phyloP scores from a whole-genome alignment of 768 basidiomycete species.

The Termitomyces sp. region DNA sequence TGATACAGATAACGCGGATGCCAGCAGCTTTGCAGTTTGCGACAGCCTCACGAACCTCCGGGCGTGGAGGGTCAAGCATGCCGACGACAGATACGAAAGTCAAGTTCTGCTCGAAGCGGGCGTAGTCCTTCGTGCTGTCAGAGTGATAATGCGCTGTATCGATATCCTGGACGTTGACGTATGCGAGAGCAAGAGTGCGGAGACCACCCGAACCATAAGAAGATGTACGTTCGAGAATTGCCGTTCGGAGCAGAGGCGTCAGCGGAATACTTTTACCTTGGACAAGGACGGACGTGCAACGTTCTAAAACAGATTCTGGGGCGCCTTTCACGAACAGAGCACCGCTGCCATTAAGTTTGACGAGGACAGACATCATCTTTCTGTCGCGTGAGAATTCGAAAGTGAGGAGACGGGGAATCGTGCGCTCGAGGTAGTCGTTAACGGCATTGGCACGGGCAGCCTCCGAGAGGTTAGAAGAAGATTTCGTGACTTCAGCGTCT shows the following conservation, averaged over 20 bases:
- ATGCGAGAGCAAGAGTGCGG: conserved; percentile 89
- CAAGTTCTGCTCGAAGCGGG: conserved; percentile 85
- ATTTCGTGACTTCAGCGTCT: conserved; percentile 50
- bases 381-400: conserved; percentile 98
- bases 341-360: conserved; percentile 60
- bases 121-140: conserved; percentile 74
- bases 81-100: conserved; percentile 95
- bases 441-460: conserved; percentile 72
- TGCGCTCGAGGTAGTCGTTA: conserved; percentile 75
- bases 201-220: conserved; percentile 79
- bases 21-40: conserved; percentile 90
- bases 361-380: conserved; percentile 99
- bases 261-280: conserved; percentile 62
- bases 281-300: conserved; percentile 71
- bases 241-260: conserved; percentile 50
- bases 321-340: conserved; percentile 93
- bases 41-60: conserved; percentile 83
- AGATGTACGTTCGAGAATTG: conserved; percentile 59
- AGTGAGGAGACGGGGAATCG: conserved; percentile 77
- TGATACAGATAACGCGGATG: conserved; percentile 95
- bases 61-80: conserved; percentile 97
- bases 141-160: conserved; percentile 80
- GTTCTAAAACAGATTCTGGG: conserved; percentile 90
- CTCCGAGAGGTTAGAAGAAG: conserved; percentile 51
- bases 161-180: conserved; percentile 69